Conservation (phyloP, 129 eudicot genomes). For the Flaveria trinervia region DNA sequence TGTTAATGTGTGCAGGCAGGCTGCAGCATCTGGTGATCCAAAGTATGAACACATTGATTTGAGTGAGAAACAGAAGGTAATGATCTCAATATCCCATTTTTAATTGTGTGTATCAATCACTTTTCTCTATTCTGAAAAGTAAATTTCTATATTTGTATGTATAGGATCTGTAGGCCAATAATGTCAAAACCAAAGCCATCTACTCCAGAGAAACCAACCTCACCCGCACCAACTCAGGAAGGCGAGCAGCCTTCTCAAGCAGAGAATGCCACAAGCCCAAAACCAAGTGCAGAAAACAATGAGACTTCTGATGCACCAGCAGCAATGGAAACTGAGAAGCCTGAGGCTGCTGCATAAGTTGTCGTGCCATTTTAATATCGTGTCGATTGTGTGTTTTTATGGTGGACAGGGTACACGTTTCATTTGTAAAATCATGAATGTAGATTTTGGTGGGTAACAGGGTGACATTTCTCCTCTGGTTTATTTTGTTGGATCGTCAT, state of each 20-base stretch:
- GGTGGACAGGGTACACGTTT: slow-evolving; percentile 18
- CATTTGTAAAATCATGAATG: slow-evolving; percentile 37
- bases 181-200: slow-evolving; percentile 81
- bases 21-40: slow-evolving; percentile 68
- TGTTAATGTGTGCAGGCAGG: slow-evolving; percentile 75
- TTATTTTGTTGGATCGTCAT: slow-evolving; percentile 32
- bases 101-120: too few species aligned
- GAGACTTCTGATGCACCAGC: slow-evolving; percentile 34
- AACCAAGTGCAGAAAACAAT: slow-evolving; percentile 29
- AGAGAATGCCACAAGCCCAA: slow-evolving; percentile 37
- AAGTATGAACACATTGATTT: slow-evolving; percentile 88
- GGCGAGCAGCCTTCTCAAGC: slow-evolving; percentile 39
- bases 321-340: slow-evolving; percentile 77
- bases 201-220: slow-evolving; percentile 54
- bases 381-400: slow-evolving; percentile 16
- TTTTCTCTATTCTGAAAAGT: not conserved
- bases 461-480: slow-evolving; percentile 13
- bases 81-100: not conserved
- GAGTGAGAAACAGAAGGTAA: slow-evolving; percentile 80
- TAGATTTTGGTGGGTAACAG: slow-evolving; percentile 24
- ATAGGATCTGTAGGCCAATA: slow-evolving; percentile 86
- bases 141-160: not conserved
- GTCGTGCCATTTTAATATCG: not conserved
- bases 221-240: slow-evolving; percentile 57
- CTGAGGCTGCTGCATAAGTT: slow-evolving; percentile 44